Conservation (phyloP, 257 asterid genomes). For the Capsicum chinense region DNA sequence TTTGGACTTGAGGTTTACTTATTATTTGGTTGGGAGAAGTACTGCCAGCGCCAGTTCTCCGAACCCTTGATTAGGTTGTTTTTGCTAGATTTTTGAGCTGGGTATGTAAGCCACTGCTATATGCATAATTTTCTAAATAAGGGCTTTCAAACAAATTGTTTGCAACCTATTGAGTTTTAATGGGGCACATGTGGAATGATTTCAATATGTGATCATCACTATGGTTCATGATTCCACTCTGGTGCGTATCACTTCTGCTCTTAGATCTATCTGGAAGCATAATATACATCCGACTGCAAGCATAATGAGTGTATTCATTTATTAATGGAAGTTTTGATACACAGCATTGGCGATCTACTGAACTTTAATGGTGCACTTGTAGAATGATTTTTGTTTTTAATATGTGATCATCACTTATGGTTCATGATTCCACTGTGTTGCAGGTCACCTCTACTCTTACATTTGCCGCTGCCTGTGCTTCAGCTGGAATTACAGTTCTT, state of each 20-base stretch:
- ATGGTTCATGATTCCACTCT: slow-evolving; percentile 9
- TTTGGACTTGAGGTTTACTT: neutral
- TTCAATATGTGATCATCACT: neutral
- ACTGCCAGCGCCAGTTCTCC: neutral
- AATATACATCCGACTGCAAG: neutral
- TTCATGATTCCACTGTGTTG: slow-evolving; percentile 33
- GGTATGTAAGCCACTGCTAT: neutral
- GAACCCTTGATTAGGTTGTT: neutral
- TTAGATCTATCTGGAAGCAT: neutral
- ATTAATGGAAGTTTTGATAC: neutral
- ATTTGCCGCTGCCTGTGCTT: slow-evolving; percentile 91
- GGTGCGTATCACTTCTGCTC: slow-evolving; percentile 71
- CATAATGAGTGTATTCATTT: neutral
- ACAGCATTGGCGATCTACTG: neutral
- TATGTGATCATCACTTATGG: neutral
- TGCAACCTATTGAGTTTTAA: neutral
- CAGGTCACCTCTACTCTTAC: slow-evolving; percentile 76
- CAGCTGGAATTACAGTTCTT: slow-evolving; percentile 91
- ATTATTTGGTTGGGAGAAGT: slow-evolving; percentile 21
- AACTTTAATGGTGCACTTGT: neutral
- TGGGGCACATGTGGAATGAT: neutral
- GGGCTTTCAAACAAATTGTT: neutral
- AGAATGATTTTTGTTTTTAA: no score
- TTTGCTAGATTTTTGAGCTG: neutral
- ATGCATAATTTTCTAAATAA: neutral